Evolutionary conservation across 2,329 filamentous ascomycete genomes (phyloP).

Genomic region (Sclerotinia nivalis): DNA sequence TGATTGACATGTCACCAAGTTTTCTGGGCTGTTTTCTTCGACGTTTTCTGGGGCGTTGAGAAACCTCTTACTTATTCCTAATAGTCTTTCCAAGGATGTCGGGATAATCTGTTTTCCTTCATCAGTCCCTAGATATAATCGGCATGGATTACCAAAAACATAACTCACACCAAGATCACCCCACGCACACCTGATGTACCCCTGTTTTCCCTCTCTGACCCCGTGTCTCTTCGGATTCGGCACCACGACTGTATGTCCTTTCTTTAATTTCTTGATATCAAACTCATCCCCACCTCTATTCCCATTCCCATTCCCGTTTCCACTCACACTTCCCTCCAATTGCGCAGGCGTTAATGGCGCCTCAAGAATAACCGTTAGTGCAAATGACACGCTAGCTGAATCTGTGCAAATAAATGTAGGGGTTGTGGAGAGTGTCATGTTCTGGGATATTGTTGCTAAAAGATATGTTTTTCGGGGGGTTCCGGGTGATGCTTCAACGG

Average conservation of each 20-base stretch:
- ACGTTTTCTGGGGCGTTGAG: conserved; percentile 2
- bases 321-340: conserved; percentile 20
- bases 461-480: conserved; percentile 27
- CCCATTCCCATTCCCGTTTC: neutral
- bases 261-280: conserved; percentile 34
- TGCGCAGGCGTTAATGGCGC: conserved; percentile 23
- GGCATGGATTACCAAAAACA: neutral
- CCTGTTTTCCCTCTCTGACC: conserved; percentile 34
- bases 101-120: conserved; percentile 34
- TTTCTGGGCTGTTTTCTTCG: neutral
- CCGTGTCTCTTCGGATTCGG: conserved; percentile 30
- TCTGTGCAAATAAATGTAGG: conserved; percentile 39
- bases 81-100: conserved; percentile 30
- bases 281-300: conserved; percentile 27
- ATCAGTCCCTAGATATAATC: neutral
- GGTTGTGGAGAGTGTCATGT: conserved; percentile 37
- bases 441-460: conserved; percentile 35
- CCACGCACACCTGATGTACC: conserved; percentile 32
- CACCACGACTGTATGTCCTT: conserved; percentile 32
- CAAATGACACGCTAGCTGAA: conserved; percentile 29
- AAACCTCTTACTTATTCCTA: conserved; percentile 27
- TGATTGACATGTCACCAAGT: conserved; percentile 30
- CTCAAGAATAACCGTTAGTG: conserved; percentile 31
- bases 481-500: conserved; percentile 10
- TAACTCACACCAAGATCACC: conserved; percentile 27